These are phyloP conservation scores for Rubroboletus pulcherrimus DNA, from an alignment of 768 basidiomycete species.

Conservation along the genomic window DNA sequence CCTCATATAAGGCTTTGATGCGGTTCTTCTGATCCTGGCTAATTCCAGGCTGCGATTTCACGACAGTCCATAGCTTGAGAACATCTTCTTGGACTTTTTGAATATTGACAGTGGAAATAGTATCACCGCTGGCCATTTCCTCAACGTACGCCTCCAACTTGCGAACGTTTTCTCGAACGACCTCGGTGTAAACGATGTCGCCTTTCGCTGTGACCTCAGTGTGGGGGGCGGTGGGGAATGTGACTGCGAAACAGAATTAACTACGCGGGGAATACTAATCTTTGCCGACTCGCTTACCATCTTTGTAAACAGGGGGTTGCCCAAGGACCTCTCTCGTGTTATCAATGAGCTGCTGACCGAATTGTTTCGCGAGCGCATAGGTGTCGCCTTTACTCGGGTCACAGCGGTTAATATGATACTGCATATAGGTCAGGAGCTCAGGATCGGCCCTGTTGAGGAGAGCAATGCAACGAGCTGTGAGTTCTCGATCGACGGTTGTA, in stretches of 20 bases:
- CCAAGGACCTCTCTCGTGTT: conserved; percentile 85
- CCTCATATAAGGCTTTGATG: conserved; percentile 93
- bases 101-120: conserved; percentile 83
- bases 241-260: conserved; percentile 49
- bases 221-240: conserved; percentile 96
- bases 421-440: conserved; percentile 89
- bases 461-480: conserved; percentile 94
- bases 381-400: conserved; percentile 82
- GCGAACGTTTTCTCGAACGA: conserved; percentile 92
- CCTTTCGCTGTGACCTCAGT: conserved; percentile 93
- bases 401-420: conserved; percentile 86
- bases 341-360: conserved; percentile 92
- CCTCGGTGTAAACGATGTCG: conserved; percentile 92
- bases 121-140: conserved; percentile 96
- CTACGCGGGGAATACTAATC: neutral
- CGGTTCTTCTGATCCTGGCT: conserved; percentile 95
- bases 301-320: conserved; percentile 89
- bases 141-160: conserved; percentile 97
- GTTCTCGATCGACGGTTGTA: conserved; percentile 91
- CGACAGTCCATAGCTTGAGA: conserved; percentile 93
- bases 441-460: conserved; percentile 98
- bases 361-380: conserved; percentile 94
- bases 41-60: conserved; percentile 96
- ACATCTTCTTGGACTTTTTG: conserved; percentile 98
- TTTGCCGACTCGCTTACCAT: conserved; percentile 58